phyloP scores from a whole-genome alignment of 805 yeast genomes.

The Yamadazyma sp. region DNA sequence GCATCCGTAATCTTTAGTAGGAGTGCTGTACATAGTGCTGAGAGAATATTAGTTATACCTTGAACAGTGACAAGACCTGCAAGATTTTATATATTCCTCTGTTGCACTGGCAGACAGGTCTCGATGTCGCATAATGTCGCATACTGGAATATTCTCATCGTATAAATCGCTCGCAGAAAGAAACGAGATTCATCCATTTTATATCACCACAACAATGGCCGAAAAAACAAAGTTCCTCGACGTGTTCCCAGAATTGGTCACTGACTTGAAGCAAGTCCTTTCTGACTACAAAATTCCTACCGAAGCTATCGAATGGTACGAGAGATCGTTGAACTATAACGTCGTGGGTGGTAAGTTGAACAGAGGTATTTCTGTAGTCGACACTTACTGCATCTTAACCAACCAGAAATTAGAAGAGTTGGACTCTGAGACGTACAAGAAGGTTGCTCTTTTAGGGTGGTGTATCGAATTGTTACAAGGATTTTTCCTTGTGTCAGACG shows the following conservation, averaged over 20 bases:
- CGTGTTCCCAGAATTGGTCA: slow-evolving; percentile 75
- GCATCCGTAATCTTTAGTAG: too few relatives aligned
- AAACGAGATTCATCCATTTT: neutral
- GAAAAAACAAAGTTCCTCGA: slow-evolving; percentile 54
- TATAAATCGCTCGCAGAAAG: too few relatives aligned
- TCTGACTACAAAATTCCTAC: slow-evolving; percentile 74
- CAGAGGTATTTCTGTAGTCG: slow-evolving; percentile 94
- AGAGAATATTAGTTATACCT: too few relatives aligned
- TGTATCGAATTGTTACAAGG: slow-evolving; percentile 92
- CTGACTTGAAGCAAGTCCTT: slow-evolving; percentile 65
- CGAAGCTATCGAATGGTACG: slow-evolving; percentile 86
- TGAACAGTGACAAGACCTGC: too few relatives aligned
- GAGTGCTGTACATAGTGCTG: too few relatives aligned
- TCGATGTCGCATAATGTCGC: too few relatives aligned
- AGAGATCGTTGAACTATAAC: slow-evolving; percentile 71
- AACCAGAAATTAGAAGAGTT: slow-evolving; percentile 59
- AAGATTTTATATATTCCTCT: too few relatives aligned
- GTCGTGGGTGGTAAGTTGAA: slow-evolving; percentile 96
- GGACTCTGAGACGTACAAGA: slow-evolving; percentile 67
- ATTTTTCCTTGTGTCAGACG: slow-evolving; percentile 95
- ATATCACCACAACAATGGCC: slow-evolving; percentile 1
- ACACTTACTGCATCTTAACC: slow-evolving; percentile 81
- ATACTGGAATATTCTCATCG: too few relatives aligned
- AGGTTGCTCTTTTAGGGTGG: slow-evolving; percentile 93
- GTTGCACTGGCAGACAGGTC: too few relatives aligned